Evolutionary conservation across 2,329 filamentous ascomycete genomes (phyloP).

Genomic region (Zymoseptoria tritici): DNA sequence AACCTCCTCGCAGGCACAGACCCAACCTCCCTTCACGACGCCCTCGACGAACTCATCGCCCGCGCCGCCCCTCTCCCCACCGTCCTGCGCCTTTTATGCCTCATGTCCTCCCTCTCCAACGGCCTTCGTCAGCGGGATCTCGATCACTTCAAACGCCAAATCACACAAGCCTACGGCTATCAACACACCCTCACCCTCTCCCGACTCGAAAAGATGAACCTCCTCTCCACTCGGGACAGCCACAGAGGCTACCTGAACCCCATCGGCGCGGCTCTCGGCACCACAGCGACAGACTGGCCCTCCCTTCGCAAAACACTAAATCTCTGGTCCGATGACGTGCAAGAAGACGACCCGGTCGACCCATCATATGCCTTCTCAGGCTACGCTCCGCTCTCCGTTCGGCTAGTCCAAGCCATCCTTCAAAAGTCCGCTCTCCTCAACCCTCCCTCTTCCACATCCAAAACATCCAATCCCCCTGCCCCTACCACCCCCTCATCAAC

Average conservation of each 20-base stretch:
- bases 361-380: conserved; percentile 97
- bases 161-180: conserved; percentile 89
- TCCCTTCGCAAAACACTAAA: conserved; percentile 78
- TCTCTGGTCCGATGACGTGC: conserved; percentile 91
- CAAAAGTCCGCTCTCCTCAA: conserved; percentile 64
- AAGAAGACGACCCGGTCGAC: conserved; percentile 88
- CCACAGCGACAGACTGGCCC: conserved; percentile 64
- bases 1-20: conserved; percentile 88
- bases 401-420: conserved; percentile 83
- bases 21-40: conserved; percentile 79
- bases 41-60: conserved; percentile 89
- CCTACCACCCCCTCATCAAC: background rate
- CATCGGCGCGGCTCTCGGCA: conserved; percentile 53
- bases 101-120: conserved; percentile 84
- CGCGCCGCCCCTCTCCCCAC: conserved; percentile 74
- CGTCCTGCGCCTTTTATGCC: conserved; percentile 75
- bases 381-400: conserved; percentile 85
- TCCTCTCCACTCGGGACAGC: conserved; percentile 67
- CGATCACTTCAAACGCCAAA: conserved; percentile 78
- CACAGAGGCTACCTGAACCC: conserved; percentile 76
- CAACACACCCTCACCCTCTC: conserved; percentile 88
- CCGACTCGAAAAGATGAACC: conserved; percentile 78
- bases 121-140: conserved; percentile 84
- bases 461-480: conserved; percentile 35
- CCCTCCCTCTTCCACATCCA: conserved; percentile 44